Base-by-base conservation (phyloP, 768 basidiomycete species). In the Obba rivulosa region DNA sequence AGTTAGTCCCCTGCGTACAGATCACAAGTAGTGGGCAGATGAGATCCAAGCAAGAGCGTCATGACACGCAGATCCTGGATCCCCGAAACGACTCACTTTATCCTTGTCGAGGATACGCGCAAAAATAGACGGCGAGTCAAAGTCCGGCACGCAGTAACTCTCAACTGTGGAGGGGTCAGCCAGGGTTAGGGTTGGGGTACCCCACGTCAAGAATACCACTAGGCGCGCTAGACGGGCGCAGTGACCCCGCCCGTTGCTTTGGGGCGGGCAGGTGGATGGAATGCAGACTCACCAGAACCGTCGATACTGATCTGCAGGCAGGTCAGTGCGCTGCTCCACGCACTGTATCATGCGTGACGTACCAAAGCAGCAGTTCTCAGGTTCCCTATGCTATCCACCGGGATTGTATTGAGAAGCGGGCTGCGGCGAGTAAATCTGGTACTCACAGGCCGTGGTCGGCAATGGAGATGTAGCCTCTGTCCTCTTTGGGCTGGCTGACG, bases 61-160 rank as follows among this genome's bases (percentile, higher is more conserved):
- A n/a, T n/a, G n/a, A n/a, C n/a, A 38, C 2, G 38, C 43, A 11
- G 48, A 31, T 11, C 18, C 13, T 13, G 11, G 25, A 28, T 18
- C 28, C 18, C 34, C 38, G 44, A 14, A 39, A 39, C 36, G 13
- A 20, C 52, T 14, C 31, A 72, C 77, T 66, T 88, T 90, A 64
- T 90, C 69, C 59, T 90, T 90, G 71, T 92, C 89, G 5, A 92
- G 75, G 56, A 92, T 89, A 8, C 92, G 80, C 7, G 92, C 92
- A 55, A 94, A 95, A 42, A 95, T 75, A 16, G 88, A 92, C 3
- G 93, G 93, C 1, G 91, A 93, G 66, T 96, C 93, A 62, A 96
- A 95, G 69, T 93, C 76, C 1, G 92, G 92, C 22, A 94, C 78
- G 58, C 93, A 96, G 65, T 92, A 93, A 53, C 86, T 89, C 65